phyloP scores from a whole-genome alignment of 2,329 filamentous ascomycete genomes.

The Botrytis fragariae region DNA sequence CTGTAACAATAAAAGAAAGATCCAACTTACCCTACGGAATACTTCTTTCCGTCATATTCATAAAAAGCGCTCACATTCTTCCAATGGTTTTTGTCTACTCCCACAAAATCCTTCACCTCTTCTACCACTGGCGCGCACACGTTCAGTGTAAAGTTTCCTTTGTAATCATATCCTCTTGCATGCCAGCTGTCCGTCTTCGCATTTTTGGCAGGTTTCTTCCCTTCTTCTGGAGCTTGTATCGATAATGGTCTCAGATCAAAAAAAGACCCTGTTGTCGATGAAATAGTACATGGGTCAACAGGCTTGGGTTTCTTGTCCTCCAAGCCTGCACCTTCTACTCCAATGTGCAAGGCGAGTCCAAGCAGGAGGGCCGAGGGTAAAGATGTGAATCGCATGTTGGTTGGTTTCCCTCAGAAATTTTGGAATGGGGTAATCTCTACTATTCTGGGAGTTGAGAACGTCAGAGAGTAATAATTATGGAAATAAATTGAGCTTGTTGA shows the following conservation, averaged over 20 bases:
- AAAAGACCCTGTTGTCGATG: conserved; percentile 35
- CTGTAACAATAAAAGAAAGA: background rate
- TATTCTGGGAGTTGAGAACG: background rate
- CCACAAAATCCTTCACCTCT: conserved; percentile 59
- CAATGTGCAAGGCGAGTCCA: conserved; percentile 32
- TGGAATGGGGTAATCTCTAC: background rate
- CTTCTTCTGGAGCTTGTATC: conserved; percentile 30
- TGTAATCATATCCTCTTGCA: conserved; percentile 72
- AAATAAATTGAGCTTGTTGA: conserved; percentile 9
- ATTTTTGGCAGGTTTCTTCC: conserved; percentile 47
- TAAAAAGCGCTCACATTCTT: conserved; percentile 80
- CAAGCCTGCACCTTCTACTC: conserved; percentile 30
- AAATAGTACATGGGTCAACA: conserved; percentile 37
- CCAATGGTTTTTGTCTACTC: conserved; percentile 61
- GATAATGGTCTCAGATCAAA: conserved; percentile 38
- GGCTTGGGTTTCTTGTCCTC: conserved; percentile 32
- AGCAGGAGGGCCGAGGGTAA: conserved; percentile 32
- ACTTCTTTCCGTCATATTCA: conserved; percentile 60
- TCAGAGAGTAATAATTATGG: background rate
- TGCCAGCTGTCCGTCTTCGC: conserved; percentile 59
- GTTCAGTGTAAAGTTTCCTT: conserved; percentile 79
- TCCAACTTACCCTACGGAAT: conserved; percentile 67
- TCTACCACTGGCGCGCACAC: conserved; percentile 76
- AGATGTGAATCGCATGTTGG: conserved; percentile 31
- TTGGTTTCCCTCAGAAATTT: background rate